Evolutionary conservation across 179 eudicot species (phyloP), one percentile per base, ranked within the genome.

Genomic region (Amaranthus tricolor): DNA sequence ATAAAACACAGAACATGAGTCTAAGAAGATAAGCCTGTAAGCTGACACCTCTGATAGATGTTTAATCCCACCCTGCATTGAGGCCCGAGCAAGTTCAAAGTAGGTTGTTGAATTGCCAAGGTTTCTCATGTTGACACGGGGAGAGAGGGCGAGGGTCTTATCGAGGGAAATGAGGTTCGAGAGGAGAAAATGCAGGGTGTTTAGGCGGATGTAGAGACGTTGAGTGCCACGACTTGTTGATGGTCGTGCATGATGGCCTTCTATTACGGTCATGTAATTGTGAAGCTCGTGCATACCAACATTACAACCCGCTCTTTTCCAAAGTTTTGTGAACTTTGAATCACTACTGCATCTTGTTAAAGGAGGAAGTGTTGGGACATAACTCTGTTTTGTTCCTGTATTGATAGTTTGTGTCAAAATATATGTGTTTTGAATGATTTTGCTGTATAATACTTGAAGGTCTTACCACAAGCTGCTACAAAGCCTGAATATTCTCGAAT

Each of bases 181-280:
- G 10, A 87, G 82, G 31, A 95, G 87, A 86, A 90, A 91, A 57
- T 95, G 96, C 20, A 95, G 72, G 78, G 97, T 95, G 88, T 95
- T 95, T 65, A 95, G 95, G 10, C 97, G 91, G 65, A 90, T 91
- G 84, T 93, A 93, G 48, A 95, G 87, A 69, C 99, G 95, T 77
- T 95, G 99, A 1, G 98, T 94, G 6, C 98, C 98, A 5, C 98
- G 87, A 66, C 98, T 92, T 0, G 98, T 94, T 31, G 98, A 89
- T 43, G 96, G 97, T 5, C 93, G 93, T 8, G 90, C 82, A 53
- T 93, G 82, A 60, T 83, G 87, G 5, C 78, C 86, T 71, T 88
- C 93, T 2, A 80, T 73, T 3, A 79, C 80, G 1, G 81, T 73
- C 70, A 78, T 75, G 55, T 60, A 72, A 8, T 78, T 80, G 49